These are phyloP conservation scores for Begonia masoniana DNA, from an alignment of 306 rosid genomes.

Conservation along the genomic window DNA sequence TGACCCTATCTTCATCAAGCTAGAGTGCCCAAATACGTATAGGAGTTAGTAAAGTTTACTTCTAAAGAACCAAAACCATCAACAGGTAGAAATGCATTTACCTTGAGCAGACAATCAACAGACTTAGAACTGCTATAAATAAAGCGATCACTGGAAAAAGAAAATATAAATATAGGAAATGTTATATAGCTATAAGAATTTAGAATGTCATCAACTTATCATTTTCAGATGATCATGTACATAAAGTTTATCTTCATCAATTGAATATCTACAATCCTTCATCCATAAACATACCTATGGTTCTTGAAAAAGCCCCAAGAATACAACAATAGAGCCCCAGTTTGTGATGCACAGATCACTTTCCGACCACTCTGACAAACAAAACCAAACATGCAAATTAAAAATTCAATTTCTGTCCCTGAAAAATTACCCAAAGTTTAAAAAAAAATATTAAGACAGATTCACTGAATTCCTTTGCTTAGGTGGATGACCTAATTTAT, in stretches of 20 bases:
- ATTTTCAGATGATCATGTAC: too few species aligned
- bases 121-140: slow-evolving; percentile 64
- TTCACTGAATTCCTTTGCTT: too few species aligned
- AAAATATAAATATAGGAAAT: slow-evolving; percentile 10
- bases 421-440: too few species aligned
- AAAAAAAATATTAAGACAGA: too few species aligned
- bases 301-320: slow-evolving; percentile 92
- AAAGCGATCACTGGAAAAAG: slow-evolving; percentile 63
- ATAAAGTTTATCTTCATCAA: too few species aligned
- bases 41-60: not conserved
- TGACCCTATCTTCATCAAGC: slow-evolving; percentile 93
- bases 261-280: not conserved
- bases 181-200: not conserved
- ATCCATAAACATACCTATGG: slow-evolving; percentile 47
- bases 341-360: slow-evolving; percentile 79
- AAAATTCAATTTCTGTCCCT: not conserved
- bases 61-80: not conserved
- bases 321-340: slow-evolving; percentile 57
- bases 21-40: slow-evolving; percentile 10
- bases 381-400: not conserved
- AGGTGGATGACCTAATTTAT: too few species aligned
- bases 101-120: slow-evolving; percentile 77
- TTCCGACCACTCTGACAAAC: slow-evolving; percentile 69
- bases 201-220: too few species aligned
- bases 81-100: slow-evolving; percentile 16